Base-by-base conservation (phyloP, 2,329 filamentous ascomycete genomes). In the Pseudodiploospora longispora region DNA sequence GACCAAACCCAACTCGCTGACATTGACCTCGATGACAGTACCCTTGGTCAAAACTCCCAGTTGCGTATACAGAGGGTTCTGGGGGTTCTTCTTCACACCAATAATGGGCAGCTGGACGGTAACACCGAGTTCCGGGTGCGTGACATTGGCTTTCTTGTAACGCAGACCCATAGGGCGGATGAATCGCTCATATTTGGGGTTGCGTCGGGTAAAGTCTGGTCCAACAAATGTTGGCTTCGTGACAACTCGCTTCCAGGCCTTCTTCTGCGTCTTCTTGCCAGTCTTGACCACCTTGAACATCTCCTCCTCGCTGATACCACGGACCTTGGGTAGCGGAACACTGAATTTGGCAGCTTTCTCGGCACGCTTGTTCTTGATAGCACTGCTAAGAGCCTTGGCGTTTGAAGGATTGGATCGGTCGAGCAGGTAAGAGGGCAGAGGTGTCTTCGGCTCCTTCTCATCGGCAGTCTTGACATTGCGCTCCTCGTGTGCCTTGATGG, bases 281-380 rank as follows among this genome's bases (percentile, higher is more conserved):
- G 91, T 97, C 71, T 89, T 89, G 59, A 97, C 82, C 10, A 95
- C 90, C 69, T 87, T 91, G 75, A 97, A 97, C 85, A 96, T 91
- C 72, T 95, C 91, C 74, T 95, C 88, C 71, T 97, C 91, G 54
- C 80, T 82, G 56, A 97, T 96, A 47, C 64, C 91, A 59, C 87
- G 80, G 37, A 97, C 93, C 70, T 95, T 96, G 32, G 93, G 93
- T 59, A 98, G 66, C 2, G 93, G 93, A 34, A 97, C 93, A 30
- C 78, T 79, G 64, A 96, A 97, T 62, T 91, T 87, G 41, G 93
- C 93, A 6, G 90, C 88, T 76, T 96, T 95, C 66, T 95, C 94
- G 51, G 78, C 78, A 35, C 93, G 78, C 76, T 95, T 95, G 67
- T 96, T 88, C 78, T 97, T 98, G 71, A 96, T 95, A 43, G 89